Percentiles rank a stretch among this genome's conserved stretches.
Evolutionary conservation across 208 protist genomes (phyloP).

Genomic region (Jaenimonas drosophilae): DNA sequence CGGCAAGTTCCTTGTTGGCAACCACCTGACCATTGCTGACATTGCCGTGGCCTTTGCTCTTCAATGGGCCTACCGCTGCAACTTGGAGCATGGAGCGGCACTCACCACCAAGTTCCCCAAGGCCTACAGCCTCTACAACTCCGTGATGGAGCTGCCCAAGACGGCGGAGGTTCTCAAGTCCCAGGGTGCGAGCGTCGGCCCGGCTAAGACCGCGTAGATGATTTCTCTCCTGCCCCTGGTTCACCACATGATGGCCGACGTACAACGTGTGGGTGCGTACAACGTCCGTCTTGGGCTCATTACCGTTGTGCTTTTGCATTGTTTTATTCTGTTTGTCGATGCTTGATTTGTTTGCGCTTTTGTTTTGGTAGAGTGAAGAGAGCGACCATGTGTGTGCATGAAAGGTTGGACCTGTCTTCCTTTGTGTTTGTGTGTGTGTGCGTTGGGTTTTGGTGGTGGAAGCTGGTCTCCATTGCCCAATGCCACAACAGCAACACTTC

Average conservation of each 20-base stretch:
- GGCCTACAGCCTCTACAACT: constrained; percentile 74
- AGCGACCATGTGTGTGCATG: no score
- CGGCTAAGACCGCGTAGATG: background rate
- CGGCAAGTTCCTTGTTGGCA: constrained; percentile 77
- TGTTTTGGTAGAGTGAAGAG: background rate
- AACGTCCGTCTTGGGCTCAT: no score
- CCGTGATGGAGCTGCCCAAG: constrained; percentile 62
- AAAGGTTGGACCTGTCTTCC: no score
- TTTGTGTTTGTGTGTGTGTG: no score
- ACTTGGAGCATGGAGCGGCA: constrained; percentile 32
- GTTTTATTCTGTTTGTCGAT: constrained; percentile 9
- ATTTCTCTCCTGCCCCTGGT: no score
- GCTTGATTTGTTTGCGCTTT: background rate
- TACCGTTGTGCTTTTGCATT: constrained; percentile 3
- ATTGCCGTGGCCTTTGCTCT: constrained; percentile 63
- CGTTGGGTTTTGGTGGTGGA: no score
- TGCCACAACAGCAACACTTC: no score
- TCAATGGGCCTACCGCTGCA: constrained; percentile 52
- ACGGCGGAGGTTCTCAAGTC: constrained; percentile 48
- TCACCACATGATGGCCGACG: no score
- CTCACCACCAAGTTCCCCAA: constrained; percentile 46
- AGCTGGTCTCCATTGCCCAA: no score
- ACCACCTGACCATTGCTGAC: constrained; percentile 73
- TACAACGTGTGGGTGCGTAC: no score
- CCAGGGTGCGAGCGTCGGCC: constrained; percentile 32